Evolutionary conservation across 2,329 filamentous ascomycete genomes (phyloP).

Genomic region (Alternaria gaisen): DNA sequence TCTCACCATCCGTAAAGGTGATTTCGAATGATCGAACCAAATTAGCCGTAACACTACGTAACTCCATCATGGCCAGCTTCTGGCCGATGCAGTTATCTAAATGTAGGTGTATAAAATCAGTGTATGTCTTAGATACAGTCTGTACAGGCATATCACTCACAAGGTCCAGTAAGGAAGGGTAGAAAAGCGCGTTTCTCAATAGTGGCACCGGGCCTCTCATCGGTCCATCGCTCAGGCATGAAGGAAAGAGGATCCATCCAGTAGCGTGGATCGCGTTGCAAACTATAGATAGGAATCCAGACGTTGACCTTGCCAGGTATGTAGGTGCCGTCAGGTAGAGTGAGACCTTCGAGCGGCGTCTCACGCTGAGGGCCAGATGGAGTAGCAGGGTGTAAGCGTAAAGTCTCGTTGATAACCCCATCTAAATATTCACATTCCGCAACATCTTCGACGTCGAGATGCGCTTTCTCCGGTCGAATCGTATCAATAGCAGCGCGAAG

Average conservation of each 20-base stretch:
- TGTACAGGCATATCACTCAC: no score
- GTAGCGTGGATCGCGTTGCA: slow-evolving; percentile 43
- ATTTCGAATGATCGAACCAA: slow-evolving; percentile 68
- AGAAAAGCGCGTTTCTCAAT: slow-evolving; percentile 68
- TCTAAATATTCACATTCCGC: slow-evolving; percentile 39
- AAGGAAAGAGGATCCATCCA: slow-evolving; percentile 36
- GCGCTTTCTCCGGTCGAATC: slow-evolving; percentile 24
- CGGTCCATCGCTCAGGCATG: slow-evolving; percentile 45
- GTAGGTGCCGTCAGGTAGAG: slow-evolving; percentile 38
- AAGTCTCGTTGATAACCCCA: slow-evolving; percentile 42
- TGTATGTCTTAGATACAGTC: no score
- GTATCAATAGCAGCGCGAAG: slow-evolving; percentile 33
- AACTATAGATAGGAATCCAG: slow-evolving; percentile 42
- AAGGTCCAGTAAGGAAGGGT: slow-evolving; percentile 71
- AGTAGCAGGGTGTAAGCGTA: slow-evolving; percentile 45
- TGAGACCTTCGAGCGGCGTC: slow-evolving; percentile 45
- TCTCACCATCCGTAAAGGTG: slow-evolving; percentile 38
- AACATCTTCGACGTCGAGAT: slow-evolving; percentile 39
- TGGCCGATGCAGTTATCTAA: slow-evolving; percentile 76
- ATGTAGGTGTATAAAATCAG: no score
- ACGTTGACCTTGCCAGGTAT: slow-evolving; percentile 43
- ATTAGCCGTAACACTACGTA: slow-evolving; percentile 68
- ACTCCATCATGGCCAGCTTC: slow-evolving; percentile 70
- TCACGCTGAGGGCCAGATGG: slow-evolving; percentile 44
- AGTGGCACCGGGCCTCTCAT: slow-evolving; percentile 30